Evolutionary conservation across 768 basidiomycete genomes (phyloP).

Genomic region (Lactarius deliciosus): DNA sequence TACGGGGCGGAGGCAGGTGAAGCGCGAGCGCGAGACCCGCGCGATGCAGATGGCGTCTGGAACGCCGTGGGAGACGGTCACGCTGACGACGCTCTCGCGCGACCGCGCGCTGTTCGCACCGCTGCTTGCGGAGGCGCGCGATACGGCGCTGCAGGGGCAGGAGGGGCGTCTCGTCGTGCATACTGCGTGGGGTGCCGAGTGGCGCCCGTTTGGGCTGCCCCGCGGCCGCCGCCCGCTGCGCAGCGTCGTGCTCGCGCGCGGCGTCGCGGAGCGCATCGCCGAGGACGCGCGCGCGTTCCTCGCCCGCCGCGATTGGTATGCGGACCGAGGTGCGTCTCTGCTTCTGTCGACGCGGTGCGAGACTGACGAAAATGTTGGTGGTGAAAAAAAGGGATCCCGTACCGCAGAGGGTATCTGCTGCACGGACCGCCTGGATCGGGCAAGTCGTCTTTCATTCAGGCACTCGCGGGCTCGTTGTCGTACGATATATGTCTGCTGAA

Average conservation of each 20-base stretch:
- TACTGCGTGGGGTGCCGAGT: slow-evolving; percentile 95
- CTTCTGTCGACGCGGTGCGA: not conserved
- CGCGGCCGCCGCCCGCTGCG: slow-evolving; percentile 79
- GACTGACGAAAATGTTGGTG: slow-evolving; percentile 10
- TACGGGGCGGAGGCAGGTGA: slow-evolving; percentile 54
- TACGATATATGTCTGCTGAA: slow-evolving; percentile 98
- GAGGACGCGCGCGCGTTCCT: slow-evolving; percentile 81
- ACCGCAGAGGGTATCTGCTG: slow-evolving; percentile 91
- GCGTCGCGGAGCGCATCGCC: slow-evolving; percentile 83
- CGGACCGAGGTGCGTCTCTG: slow-evolving; percentile 73
- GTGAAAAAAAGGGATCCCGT: slow-evolving; percentile 77
- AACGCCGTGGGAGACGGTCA: slow-evolving; percentile 96
- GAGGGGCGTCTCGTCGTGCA: slow-evolving; percentile 96
- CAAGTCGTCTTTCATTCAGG: slow-evolving; percentile 98
- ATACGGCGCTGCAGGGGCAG: slow-evolving; percentile 78
- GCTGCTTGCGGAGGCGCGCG: slow-evolving; percentile 85
- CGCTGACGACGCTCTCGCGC: slow-evolving; percentile 85
- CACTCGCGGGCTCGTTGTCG: slow-evolving; percentile 84
- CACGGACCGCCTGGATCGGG: slow-evolving; percentile 98
- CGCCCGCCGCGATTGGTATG: slow-evolving; percentile 87
- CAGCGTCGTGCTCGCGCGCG: slow-evolving; percentile 85
- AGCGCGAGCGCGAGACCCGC: slow-evolving; percentile 90
- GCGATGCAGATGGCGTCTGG: slow-evolving; percentile 91
- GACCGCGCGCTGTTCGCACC: slow-evolving; percentile 79
- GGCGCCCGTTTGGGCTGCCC: slow-evolving; percentile 94